Conservation (phyloP, 1,284 basidiomycete species). For the Microbotryum intermedium region DNA sequence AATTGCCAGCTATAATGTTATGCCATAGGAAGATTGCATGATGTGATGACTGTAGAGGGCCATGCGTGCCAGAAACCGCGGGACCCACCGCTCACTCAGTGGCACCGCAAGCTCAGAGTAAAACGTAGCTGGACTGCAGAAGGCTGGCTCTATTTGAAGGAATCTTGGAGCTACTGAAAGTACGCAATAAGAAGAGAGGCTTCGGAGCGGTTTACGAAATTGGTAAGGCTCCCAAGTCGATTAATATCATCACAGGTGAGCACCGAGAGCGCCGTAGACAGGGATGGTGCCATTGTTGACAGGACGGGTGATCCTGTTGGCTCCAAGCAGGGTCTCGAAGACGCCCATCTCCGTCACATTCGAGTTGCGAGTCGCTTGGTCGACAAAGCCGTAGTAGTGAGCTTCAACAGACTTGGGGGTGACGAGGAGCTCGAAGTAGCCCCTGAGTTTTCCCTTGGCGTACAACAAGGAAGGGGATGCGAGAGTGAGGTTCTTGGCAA, state of each 20-base stretch:
- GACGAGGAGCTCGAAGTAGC: conserved; percentile 48
- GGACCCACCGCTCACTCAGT: too few species aligned
- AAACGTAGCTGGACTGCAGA: too few species aligned
- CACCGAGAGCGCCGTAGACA: conserved; percentile 31
- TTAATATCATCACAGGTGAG: not conserved
- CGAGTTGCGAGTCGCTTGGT: conserved; percentile 12
- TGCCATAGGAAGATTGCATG: too few species aligned
- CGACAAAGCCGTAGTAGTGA: conserved; percentile 53
- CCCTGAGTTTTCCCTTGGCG: conserved; percentile 56
- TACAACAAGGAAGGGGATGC: conserved; percentile 53
- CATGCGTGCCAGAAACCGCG: too few species aligned
- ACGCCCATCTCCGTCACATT: conserved; percentile 30
- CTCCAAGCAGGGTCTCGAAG: conserved; percentile 41
- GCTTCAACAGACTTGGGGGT: conserved; percentile 47
- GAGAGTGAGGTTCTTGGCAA: conserved; percentile 44
- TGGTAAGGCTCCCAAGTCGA: too few species aligned
- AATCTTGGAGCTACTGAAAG: too few species aligned
- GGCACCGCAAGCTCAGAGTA: too few species aligned
- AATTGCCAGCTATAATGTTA: too few species aligned
- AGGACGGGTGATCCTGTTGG: conserved; percentile 51
- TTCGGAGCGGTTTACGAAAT: too few species aligned
- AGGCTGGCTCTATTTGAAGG: too few species aligned
- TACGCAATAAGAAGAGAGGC: too few species aligned
- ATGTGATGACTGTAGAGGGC: too few species aligned
- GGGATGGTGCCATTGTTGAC: conserved; percentile 48